Evolutionary conservation across 2,329 filamentous ascomycete genomes (phyloP).

Genomic region (Alternaria sp.): DNA sequence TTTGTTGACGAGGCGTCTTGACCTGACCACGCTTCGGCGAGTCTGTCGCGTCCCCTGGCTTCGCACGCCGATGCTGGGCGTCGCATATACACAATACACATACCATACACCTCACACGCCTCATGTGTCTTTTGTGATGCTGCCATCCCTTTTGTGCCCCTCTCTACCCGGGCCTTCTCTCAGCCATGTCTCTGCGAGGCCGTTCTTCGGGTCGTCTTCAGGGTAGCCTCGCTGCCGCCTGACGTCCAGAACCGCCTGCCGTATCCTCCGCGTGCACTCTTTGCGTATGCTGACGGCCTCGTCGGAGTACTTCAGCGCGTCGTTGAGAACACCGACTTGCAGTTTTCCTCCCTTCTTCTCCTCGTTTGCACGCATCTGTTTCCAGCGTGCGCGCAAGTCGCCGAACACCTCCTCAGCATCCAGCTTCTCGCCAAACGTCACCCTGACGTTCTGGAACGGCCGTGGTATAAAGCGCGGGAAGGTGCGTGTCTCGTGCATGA

Average conservation of each 20-base stretch:
- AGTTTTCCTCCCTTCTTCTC: slow-evolving; percentile 53
- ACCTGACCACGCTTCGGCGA: not conserved
- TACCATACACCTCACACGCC: not conserved
- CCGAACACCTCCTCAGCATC: slow-evolving; percentile 78
- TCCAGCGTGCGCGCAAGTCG: slow-evolving; percentile 77
- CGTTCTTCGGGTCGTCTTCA: slow-evolving; percentile 79
- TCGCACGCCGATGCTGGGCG: not conserved
- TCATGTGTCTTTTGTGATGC: slow-evolving; percentile 64
- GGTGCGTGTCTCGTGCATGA: slow-evolving; percentile 83
- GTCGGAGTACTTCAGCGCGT: slow-evolving; percentile 69
- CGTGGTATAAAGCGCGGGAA: slow-evolving; percentile 85
- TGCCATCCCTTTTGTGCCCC: slow-evolving; percentile 66
- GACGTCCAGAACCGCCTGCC: slow-evolving; percentile 81
- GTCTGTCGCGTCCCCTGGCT: not conserved
- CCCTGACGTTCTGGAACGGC: slow-evolving; percentile 69
- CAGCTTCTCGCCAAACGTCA: slow-evolving; percentile 80
- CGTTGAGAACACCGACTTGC: slow-evolving; percentile 65
- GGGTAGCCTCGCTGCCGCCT: slow-evolving; percentile 73
- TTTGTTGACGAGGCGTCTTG: slow-evolving; percentile 10
- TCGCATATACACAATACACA: slow-evolving; percentile 1
- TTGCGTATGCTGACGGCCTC: slow-evolving; percentile 79
- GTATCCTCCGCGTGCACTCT: slow-evolving; percentile 79
- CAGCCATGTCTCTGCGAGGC: slow-evolving; percentile 81
- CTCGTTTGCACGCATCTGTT: slow-evolving; percentile 64
- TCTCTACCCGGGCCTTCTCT: slow-evolving; percentile 60